phyloP scores from a whole-genome alignment of 257 asterid species.

The Primulina tabacum region DNA sequence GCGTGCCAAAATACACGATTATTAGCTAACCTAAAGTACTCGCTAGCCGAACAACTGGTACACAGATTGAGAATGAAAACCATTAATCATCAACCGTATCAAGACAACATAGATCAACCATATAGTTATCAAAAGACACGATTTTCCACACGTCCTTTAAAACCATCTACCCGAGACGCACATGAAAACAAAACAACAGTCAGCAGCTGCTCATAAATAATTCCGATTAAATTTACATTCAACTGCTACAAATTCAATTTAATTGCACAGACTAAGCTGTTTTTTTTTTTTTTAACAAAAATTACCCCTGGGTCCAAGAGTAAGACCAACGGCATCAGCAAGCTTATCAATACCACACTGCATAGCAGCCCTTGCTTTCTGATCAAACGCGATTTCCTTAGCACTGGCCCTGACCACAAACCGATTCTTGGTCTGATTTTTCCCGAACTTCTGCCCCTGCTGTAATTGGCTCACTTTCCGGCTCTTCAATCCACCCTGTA shows the following conservation, averaged over 20 bases:
- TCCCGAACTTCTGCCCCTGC: slow-evolving; percentile 57
- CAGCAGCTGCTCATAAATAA: neutral
- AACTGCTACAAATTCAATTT: neutral
- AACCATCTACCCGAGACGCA: slow-evolving; percentile 1
- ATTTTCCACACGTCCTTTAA: neutral
- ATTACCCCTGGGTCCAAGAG: slow-evolving; percentile 96
- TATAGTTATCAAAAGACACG: neutral
- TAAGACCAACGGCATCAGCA: slow-evolving; percentile 90
- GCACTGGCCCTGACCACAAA: slow-evolving; percentile 78
- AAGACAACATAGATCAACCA: neutral
- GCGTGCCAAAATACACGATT: neutral
- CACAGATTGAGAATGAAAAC: neutral
- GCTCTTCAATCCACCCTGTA: slow-evolving; percentile 56
- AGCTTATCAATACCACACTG: slow-evolving; percentile 95
- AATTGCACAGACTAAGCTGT: neutral
- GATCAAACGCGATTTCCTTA: slow-evolving; percentile 93
- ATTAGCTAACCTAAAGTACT: no score
- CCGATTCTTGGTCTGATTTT: slow-evolving; percentile 51
- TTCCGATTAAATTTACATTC: neutral
- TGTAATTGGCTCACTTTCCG: slow-evolving; percentile 61
- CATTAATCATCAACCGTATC: neutral
- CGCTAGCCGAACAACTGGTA: neutral
- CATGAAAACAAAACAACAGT: neutral
- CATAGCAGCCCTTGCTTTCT: slow-evolving; percentile 80
- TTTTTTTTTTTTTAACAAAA: neutral